Evolutionary conservation across 208 protist genomes (phyloP), one percentile per base, ranked within the genome.

Genomic region (Leishmania aethiopica): DNA sequence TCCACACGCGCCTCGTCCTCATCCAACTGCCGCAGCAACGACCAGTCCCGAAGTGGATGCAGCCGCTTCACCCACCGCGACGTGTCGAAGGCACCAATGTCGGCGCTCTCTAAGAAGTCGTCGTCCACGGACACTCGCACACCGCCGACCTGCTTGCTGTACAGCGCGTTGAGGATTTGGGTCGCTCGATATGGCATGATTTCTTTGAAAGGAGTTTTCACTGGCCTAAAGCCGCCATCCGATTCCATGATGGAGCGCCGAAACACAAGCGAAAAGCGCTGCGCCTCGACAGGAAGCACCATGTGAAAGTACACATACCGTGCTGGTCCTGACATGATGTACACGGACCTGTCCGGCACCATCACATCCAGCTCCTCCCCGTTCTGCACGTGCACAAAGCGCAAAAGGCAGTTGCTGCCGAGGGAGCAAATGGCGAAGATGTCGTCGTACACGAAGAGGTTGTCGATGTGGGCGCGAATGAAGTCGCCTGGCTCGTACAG

Each of bases 301-400:
- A 97, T 97, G 87, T 97, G 94, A 79, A 97, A 96, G 79, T 97
- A 97, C 8, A 97, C 91, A 81, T 96, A 97, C 13, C 94, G 88
- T 40, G 94, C 90, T 28, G 94, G 94, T 3, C 94, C 94, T 2
- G 92, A 96, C 88, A 97, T 90, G 81, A 97, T 91, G 86, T 97
- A 97, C 22, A 97, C 75, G 76, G 91, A 91, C 19, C 92, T 83
- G 80, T 97, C 92, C 22, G 94, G 94, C 35, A 97, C 84, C 84
- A 97, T 88, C 73, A 96, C 92, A 70, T 97, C 93, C 42, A 96
- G 67, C 81, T 96, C 93, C 81, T 96, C 93, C 37, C 94, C 94
- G 73, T 95, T 97, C 83, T 97, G 94, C 55, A 96, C 91, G 76
- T 97, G 94, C 62, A 97, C 94, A 79, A 97, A 93, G 62, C 92